phyloP scores from a whole-genome alignment of 1,284 basidiomycete genomes.

The Puccinia coronata region DNA sequence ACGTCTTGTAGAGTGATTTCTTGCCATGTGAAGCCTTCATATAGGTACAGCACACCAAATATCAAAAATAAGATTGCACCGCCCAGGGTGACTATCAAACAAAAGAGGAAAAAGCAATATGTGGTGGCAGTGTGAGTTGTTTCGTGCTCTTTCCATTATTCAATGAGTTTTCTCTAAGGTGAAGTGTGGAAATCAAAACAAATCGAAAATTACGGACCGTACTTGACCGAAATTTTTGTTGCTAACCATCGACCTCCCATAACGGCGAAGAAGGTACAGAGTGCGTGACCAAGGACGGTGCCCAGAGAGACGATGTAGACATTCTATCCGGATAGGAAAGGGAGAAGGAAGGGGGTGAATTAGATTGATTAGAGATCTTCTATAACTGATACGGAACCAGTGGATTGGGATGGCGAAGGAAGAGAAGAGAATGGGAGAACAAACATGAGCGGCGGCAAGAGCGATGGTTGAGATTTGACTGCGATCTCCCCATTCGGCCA shows the following conservation, averaged over 20 bases:
- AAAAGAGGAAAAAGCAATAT: not conserved
- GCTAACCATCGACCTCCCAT: conserved; percentile 86
- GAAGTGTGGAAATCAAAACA: not conserved
- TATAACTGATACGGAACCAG: conserved; percentile 31
- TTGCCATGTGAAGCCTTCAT: conserved; percentile 55
- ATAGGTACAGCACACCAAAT: conserved; percentile 65
- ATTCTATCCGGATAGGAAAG: conserved; percentile 62
- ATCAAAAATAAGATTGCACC: conserved; percentile 79
- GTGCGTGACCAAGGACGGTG: conserved; percentile 82
- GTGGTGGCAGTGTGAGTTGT: not conserved
- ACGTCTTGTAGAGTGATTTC: not conserved
- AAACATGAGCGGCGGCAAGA: conserved; percentile 88
- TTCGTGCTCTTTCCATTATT: not conserved
- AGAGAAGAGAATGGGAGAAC: conserved; percentile 58
- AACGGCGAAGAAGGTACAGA: conserved; percentile 86
- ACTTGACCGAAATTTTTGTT: conserved; percentile 89
- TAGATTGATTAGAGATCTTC: not conserved
- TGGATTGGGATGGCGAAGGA: conserved; percentile 6
- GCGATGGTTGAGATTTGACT: conserved; percentile 98
- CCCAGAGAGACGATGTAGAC: conserved; percentile 81
- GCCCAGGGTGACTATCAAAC: conserved; percentile 72
- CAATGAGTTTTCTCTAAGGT: not conserved
- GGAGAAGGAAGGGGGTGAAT: not conserved
- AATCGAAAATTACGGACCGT: conserved; percentile 67
- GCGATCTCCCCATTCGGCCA: conserved; percentile 97